Conservation (phyloP, 1,284 basidiomycete species). For the Puccinia triticina region DNA sequence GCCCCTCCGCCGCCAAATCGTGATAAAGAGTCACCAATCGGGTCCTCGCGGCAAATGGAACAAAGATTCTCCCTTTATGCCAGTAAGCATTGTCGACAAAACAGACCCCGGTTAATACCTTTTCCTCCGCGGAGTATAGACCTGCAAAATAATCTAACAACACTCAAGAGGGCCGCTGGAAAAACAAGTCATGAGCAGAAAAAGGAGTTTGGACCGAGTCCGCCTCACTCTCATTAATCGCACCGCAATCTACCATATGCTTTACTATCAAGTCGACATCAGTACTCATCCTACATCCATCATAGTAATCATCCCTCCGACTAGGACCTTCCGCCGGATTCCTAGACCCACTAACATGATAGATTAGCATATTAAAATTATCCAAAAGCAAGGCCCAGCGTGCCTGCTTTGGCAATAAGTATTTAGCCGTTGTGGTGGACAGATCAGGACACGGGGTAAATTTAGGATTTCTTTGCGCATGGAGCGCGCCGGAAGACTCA, state of each 20-base stretch:
- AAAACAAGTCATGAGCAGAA: neutral
- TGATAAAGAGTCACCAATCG: neutral
- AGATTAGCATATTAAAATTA: constrained; percentile 18
- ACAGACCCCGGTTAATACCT: neutral
- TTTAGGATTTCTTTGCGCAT: too few species aligned
- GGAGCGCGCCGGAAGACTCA: too few species aligned
- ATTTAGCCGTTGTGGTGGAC: too few species aligned
- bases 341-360: neutral
- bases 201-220: too few species aligned
- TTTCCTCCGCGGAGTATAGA: neutral
- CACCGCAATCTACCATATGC: neutral
- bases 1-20: neutral
- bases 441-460: too few species aligned
- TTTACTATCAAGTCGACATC: neutral
- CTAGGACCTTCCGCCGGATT: constrained; percentile 25
- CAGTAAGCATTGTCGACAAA: neutral
- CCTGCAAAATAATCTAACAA: neutral
- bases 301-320: neutral
- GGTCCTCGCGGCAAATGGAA: neutral
- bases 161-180: neutral
- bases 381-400: too few species aligned
- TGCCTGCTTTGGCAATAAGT: too few species aligned
- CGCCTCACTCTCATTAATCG: neutral
- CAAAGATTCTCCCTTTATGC: neutral
- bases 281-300: too few species aligned